Conservation (phyloP, 192 early-diverging fungal genomes). For the Jimgerdemannia flammicorona region DNA sequence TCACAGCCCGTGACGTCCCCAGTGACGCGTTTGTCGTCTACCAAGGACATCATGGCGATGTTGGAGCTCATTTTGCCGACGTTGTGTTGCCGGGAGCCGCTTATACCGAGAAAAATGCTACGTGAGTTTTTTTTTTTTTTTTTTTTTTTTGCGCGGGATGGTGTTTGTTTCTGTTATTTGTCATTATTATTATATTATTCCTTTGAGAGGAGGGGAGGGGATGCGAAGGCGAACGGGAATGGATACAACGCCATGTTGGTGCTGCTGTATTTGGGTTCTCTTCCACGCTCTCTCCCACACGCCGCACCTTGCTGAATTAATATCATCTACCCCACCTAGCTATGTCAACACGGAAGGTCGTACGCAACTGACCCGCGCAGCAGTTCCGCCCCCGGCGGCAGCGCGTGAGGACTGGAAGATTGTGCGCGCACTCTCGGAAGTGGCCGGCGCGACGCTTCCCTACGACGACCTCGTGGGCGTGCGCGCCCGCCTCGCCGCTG, state of each 20-base stretch:
- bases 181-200: not conserved
- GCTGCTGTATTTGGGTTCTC: no score
- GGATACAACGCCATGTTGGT: no score
- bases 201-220: not conserved
- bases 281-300: no score
- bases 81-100: conserved; percentile 94
- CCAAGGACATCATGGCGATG: conserved; percentile 99
- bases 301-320: not conserved
- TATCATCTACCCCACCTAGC: not conserved
- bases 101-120: conserved; percentile 95
- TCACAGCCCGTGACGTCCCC: no score
- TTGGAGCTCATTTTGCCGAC: conserved; percentile 91
- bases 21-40: conserved; percentile 95
- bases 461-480: conserved; percentile 86
- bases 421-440: conserved; percentile 91
- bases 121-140: no score
- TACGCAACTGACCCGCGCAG: conserved; percentile 87
- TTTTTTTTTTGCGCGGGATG: not conserved
- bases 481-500: conserved; percentile 82
- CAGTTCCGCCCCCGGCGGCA: conserved; percentile 82
- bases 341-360: conserved; percentile 98
- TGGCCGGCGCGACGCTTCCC: conserved; percentile 77
- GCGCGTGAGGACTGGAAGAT: conserved; percentile 99
- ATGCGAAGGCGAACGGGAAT: no score
- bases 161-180: not conserved